A percentile compares a stretch with the other conserved stretches of the same genome.
Conservation (phyloP, 139 green algal genomes). For the Penium margaritaceum region DNA sequence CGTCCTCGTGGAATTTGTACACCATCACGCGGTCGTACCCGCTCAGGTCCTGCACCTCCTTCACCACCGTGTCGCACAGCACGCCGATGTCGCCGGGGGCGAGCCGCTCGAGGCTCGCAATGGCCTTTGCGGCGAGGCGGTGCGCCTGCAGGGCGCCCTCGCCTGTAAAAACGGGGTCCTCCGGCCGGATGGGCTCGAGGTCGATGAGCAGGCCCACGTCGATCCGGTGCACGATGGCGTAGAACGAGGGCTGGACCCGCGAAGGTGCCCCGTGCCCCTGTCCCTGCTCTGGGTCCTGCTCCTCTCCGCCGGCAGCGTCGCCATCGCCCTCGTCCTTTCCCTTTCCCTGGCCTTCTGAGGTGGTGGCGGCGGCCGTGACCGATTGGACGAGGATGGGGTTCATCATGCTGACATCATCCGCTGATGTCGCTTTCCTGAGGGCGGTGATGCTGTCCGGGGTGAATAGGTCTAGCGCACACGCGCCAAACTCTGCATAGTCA, state of each 20-base stretch:
- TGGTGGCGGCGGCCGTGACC: not conserved
- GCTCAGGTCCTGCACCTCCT: conserved; percentile 39
- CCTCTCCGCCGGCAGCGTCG: no score
- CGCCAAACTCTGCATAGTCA: conserved; percentile 8
- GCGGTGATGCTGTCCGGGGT: not conserved
- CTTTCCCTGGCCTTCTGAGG: no score
- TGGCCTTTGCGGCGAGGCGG: conserved; percentile 28
- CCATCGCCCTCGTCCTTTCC: no score
- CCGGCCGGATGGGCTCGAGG: conserved; percentile 12
- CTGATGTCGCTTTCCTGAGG: not conserved
- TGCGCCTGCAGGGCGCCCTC: conserved; percentile 26
- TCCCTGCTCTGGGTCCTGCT: no score
- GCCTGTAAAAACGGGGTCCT: not conserved
- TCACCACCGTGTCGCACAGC: conserved; percentile 25
- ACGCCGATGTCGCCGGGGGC: conserved; percentile 3
- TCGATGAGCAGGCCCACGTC: conserved; percentile 20
- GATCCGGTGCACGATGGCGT: conserved; percentile 26
- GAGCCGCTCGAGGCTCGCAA: conserved; percentile 21
- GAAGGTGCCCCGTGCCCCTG: no score
- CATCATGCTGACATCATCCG: conserved; percentile 10
- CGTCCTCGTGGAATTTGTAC: conserved; percentile 44
- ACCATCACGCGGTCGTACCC: conserved; percentile 46
- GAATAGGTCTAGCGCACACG: not conserved
- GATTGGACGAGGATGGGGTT: conserved; percentile 6
- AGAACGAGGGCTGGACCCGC: conserved; percentile 3